Base-by-base conservation (phyloP, 2,329 filamentous ascomycete species). In the Cytospora piceae region DNA sequence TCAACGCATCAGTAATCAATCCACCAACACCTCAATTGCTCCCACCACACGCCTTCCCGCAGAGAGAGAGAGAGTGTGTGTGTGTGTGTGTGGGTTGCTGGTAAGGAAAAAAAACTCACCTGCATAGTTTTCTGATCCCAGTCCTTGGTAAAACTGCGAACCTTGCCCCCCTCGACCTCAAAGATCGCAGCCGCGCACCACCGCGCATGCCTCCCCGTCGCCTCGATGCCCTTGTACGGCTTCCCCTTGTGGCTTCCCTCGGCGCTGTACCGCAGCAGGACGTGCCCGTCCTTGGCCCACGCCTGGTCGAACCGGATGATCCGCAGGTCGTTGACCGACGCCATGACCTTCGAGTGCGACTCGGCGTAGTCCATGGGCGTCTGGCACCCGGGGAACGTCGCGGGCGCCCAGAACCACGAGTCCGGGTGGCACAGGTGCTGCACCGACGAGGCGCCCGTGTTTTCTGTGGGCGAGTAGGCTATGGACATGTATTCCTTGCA, bases 281-380 rank as follows among this genome's bases (percentile, higher is more conserved):
- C 70, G 51, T 71, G 69, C 1, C 70, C 70, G 17, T 69, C 67
- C 52, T 71, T 73, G 20, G 69, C 70, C 71, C 69, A 72, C 2
- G 68, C 58, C 63, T 72, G 69, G 39, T 71, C 70, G 52, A 71
- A 71, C 12, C 70, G 67, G 22, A 71, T 58, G 57, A 71, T 71
- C 24, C 60, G 58, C 24, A 72, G 64, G 58, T 72, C 67, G 17
- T 58, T 22, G 24, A 72, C 71, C 51, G 69, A 70, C 12, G 63
- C 61, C 71, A 72, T 71, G 60, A 70, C 66, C 20, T 54, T 57
- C 9, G 69, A 63, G 66, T 71, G 70, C 34, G 71, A 71, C 20
- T 71, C 69, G n/a, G 71, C 71, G 58, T 72, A 71, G 61, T 65
- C 66, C 66, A 65, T 65, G 15, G 58, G 66, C 42, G 58, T 65